These are phyloP conservation scores for Magnaporthiopsis rhizophila DNA, from an alignment of 2,329 filamentous ascomycete genomes.

Conservation along the genomic window DNA sequence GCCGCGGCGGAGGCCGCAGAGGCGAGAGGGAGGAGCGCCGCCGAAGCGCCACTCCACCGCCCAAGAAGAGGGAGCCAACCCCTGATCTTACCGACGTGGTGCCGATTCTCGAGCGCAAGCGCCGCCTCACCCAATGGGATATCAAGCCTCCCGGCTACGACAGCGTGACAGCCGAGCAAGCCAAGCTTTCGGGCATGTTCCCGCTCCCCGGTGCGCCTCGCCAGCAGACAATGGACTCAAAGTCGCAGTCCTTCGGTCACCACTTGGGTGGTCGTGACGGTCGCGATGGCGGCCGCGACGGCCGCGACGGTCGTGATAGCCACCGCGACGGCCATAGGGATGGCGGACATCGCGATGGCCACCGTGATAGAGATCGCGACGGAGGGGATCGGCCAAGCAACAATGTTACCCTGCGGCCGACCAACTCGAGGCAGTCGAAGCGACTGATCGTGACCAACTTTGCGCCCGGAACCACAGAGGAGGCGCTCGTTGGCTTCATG, in stretches of 20 bases:
- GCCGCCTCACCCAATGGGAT: slow-evolving; percentile 96
- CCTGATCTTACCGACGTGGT: slow-evolving; percentile 84
- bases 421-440: slow-evolving; percentile 89
- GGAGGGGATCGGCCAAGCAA: slow-evolving; percentile 25
- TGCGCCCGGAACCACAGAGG: slow-evolving; percentile 64
- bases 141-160: slow-evolving; percentile 98
- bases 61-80: slow-evolving; percentile 89
- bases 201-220: slow-evolving; percentile 90
- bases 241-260: slow-evolving; percentile 77
- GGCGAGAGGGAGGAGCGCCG: slow-evolving; percentile 52
- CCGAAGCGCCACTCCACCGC: slow-evolving; percentile 70
- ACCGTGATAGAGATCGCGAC: not conserved
- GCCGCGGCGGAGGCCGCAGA: slow-evolving; percentile 31
- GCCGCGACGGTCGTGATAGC: slow-evolving; percentile 5
- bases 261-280: slow-evolving; percentile 1
- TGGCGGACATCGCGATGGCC: not conserved
- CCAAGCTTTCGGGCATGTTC: slow-evolving; percentile 98
- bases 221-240: slow-evolving; percentile 90
- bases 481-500: slow-evolving; percentile 75
- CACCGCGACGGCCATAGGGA: slow-evolving; percentile 5
- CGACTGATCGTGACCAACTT: slow-evolving; percentile 84
- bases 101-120: slow-evolving; percentile 77
- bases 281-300: not conserved
- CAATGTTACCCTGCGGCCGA: slow-evolving; percentile 78
- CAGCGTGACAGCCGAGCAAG: slow-evolving; percentile 95